Evolutionary conservation across 768 basidiomycete species (phyloP).

Genomic region (Obba rivulosa): DNA sequence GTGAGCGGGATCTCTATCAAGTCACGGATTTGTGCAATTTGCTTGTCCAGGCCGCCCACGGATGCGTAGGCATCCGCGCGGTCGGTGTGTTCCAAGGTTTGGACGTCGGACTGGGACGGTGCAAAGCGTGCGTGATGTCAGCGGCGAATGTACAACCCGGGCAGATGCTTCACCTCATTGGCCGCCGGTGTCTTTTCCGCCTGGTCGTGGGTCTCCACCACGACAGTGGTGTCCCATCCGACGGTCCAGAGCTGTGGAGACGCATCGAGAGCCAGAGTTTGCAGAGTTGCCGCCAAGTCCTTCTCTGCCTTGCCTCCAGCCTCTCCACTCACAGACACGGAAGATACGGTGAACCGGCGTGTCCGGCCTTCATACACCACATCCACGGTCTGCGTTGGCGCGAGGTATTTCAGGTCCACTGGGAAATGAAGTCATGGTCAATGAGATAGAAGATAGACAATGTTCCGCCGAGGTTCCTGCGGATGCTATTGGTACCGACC

Average conservation of each 20-base stretch:
- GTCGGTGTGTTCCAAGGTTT: slow-evolving; percentile 39
- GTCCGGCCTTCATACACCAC: slow-evolving; percentile 55
- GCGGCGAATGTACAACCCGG: slow-evolving; percentile 1
- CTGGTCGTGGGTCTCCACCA: slow-evolving; percentile 24
- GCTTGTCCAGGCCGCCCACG: slow-evolving; percentile 84
- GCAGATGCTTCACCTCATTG: slow-evolving; percentile 6
- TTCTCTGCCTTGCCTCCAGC: not conserved
- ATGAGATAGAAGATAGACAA: not conserved
- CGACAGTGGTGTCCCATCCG: slow-evolving; percentile 63
- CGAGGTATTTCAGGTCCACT: slow-evolving; percentile 75
- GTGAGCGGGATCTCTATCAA: slow-evolving; percentile 83
- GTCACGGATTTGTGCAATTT: slow-evolving; percentile 81
- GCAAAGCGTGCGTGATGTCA: slow-evolving; percentile 1
- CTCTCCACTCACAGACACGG: slow-evolving; percentile 30
- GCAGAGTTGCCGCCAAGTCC: slow-evolving; percentile 23
- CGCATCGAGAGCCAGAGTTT: slow-evolving; percentile 39
- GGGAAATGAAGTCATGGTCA: slow-evolving; percentile 5
- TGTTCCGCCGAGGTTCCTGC: slow-evolving; percentile 2
- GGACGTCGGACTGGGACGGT: slow-evolving; percentile 37
- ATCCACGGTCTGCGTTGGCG: slow-evolving; percentile 53
- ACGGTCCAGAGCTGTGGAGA: slow-evolving; percentile 49
- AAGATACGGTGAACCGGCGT: slow-evolving; percentile 53
- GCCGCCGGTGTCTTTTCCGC: slow-evolving; percentile 13
- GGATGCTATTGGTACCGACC: slow-evolving; percentile 38
- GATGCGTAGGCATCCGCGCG: slow-evolving; percentile 62